Evolutionary conservation across 1,284 basidiomycete species (phyloP).

Genomic region (Golubevia sp.): DNA sequence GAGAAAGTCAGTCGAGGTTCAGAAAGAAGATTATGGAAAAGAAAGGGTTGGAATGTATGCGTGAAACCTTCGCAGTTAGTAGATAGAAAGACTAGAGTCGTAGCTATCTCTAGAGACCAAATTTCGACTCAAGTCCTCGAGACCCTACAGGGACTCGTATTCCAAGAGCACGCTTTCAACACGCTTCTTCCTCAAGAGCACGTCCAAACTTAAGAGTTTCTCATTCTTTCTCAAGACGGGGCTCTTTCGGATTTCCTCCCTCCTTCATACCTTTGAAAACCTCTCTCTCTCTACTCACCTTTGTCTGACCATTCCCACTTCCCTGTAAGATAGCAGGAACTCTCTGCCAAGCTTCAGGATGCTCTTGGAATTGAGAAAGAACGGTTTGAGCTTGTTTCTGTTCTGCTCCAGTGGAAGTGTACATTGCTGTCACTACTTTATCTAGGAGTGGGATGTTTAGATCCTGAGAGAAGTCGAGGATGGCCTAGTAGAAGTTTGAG

Average conservation of each 20-base stretch:
- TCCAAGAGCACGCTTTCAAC: too few relatives aligned
- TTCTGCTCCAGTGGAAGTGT: slow-evolving; percentile 40
- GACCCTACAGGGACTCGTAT: not conserved
- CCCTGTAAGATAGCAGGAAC: slow-evolving; percentile 91
- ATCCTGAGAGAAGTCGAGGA: slow-evolving; percentile 57
- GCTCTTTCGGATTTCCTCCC: too few relatives aligned
- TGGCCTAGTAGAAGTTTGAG: slow-evolving; percentile 17
- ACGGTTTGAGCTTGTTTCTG: too few relatives aligned
- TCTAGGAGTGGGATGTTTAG: slow-evolving; percentile 56
- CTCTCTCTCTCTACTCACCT: slow-evolving; percentile 67
- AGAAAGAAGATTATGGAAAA: not conserved
- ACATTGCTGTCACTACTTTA: slow-evolving; percentile 56
- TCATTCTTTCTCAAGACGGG: too few relatives aligned
- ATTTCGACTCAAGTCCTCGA: not conserved
- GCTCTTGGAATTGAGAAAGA: slow-evolving; percentile 87
- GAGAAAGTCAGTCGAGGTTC: not conserved
- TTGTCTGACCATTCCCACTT: slow-evolving; percentile 84
- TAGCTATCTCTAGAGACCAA: not conserved
- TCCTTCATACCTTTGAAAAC: too few relatives aligned
- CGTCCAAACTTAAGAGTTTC: too few relatives aligned
- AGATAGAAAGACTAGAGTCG: not conserved
- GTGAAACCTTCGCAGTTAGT: not conserved
- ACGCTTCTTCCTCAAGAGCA: too few relatives aligned
- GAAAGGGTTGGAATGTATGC: not conserved
- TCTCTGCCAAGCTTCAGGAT: slow-evolving; percentile 96